Evolutionary conservation across 371 early-diverging fungal genomes (phyloP).

Genomic region (Mucor irregularis): DNA sequence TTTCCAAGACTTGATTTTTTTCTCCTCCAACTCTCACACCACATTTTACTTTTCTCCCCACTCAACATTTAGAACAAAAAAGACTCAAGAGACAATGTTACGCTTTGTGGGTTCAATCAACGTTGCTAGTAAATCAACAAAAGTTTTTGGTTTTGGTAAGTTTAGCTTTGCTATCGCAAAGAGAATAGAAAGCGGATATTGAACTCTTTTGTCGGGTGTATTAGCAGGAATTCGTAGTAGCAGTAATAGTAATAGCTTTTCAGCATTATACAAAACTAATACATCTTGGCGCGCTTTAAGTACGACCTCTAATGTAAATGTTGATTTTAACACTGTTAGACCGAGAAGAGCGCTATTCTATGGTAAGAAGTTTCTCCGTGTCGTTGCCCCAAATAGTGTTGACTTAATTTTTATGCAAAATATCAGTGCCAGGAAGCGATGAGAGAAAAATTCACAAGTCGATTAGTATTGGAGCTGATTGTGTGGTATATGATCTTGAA

Average conservation of each 20-base stretch:
- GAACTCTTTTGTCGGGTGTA: background rate
- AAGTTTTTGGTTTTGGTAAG: background rate
- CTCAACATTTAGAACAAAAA: too few species aligned
- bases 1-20: background rate
- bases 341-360: conserved; percentile 50
- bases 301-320: conserved; percentile 5
- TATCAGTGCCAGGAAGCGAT: conserved; percentile 82
- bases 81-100: background rate
- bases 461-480: conserved; percentile 68
- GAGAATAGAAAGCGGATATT: conserved; percentile 2
- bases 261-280: background rate
- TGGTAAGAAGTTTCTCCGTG: too few species aligned
- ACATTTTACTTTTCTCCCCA: background rate
- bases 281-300: conserved; percentile 9
- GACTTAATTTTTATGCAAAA: background rate
- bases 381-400: too few species aligned
- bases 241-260: background rate
- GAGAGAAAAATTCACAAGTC: conserved; percentile 87
- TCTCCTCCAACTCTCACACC: background rate
- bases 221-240: conserved; percentile 2
- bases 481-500: conserved; percentile 89
- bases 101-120: background rate
- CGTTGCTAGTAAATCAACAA: too few species aligned
- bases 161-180: background rate
- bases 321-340: conserved; percentile 7